Conservation (phyloP, 2,329 filamentous ascomycete genomes). For the Pochonia chlamydosporia region DNA sequence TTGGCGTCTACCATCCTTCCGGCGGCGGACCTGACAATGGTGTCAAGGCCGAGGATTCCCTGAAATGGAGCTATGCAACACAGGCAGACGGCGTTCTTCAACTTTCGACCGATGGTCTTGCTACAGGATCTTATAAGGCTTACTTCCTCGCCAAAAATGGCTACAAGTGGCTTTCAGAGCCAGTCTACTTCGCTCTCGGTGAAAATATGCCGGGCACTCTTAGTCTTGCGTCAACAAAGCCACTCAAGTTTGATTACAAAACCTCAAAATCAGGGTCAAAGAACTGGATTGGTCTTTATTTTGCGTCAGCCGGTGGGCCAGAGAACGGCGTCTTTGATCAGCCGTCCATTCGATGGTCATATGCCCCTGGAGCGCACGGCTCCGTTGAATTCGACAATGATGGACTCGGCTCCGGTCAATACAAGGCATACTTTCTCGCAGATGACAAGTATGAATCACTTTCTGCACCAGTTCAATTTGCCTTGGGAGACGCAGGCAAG, state of each 20-base stretch:
- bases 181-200: no score
- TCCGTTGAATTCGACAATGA: conserved; percentile 15
- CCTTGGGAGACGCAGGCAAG: not conserved
- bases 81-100: not conserved
- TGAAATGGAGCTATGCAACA: not conserved
- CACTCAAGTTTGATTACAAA: conserved; percentile 21
- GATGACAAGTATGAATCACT: conserved; percentile 27
- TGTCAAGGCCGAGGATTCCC: not conserved
- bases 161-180: not conserved
- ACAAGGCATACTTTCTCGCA: conserved; percentile 27
- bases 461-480: conserved; percentile 21
- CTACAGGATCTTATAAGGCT: not conserved
- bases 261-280: conserved; percentile 16
- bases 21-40: not conserved
- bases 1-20: not conserved
- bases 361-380: conserved; percentile 19
- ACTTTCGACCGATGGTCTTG: not conserved
- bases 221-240: not conserved
- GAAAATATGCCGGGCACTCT: not conserved
- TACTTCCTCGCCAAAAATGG: not conserved
- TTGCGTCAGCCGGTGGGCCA: conserved; percentile 23
- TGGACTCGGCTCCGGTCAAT: conserved; percentile 20
- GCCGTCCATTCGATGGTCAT: conserved; percentile 20
- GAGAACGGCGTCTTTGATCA: conserved; percentile 17
- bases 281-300: conserved; percentile 32